phyloP scores from a whole-genome alignment of 495 filamentous ascomycete species.

The Penicillium coprophilum region DNA sequence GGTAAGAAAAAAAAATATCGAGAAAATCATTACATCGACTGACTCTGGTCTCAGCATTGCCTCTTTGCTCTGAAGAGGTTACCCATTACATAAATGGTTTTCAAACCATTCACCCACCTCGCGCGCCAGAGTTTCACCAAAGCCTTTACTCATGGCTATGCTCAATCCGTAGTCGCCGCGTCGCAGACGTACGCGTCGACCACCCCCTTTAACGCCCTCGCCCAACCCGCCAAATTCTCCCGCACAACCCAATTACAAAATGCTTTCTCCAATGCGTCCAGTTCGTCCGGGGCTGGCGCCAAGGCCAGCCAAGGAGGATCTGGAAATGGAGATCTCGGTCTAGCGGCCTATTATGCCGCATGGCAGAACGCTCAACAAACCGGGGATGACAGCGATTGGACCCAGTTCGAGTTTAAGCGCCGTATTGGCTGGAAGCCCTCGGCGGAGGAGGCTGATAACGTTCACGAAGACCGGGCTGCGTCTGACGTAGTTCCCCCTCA shows the following conservation, averaged over 20 bases:
- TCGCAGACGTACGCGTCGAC: slow-evolving; percentile 85
- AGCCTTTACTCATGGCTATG: slow-evolving; percentile 95
- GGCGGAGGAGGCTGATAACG: slow-evolving; percentile 50
- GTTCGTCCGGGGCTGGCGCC: slow-evolving; percentile 45
- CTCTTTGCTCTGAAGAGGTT: slow-evolving; percentile 54
- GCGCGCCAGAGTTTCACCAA: slow-evolving; percentile 96
- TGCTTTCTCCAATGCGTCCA: slow-evolving; percentile 63
- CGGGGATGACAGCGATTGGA: slow-evolving; percentile 77
- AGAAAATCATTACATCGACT: neutral
- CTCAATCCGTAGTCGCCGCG: slow-evolving; percentile 94
- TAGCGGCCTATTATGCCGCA: slow-evolving; percentile 87
- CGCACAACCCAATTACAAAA: slow-evolving; percentile 70
- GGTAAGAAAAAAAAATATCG: slow-evolving; percentile 35
- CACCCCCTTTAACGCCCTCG: slow-evolving; percentile 55
- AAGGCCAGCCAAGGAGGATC: slow-evolving; percentile 45
- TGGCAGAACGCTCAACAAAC: slow-evolving; percentile 75
- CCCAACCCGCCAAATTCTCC: slow-evolving; percentile 55
- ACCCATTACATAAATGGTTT: slow-evolving; percentile 72
- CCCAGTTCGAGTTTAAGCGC: slow-evolving; percentile 82
- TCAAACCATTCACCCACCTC: slow-evolving; percentile 81
- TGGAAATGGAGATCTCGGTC: slow-evolving; percentile 51
- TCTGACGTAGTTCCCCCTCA: slow-evolving; percentile 39
- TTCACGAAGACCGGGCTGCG: slow-evolving; percentile 35
- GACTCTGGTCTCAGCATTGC: slow-evolving; percentile 36
- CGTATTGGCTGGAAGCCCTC: slow-evolving; percentile 82